Evolutionary conservation across 1,284 basidiomycete species (phyloP), one percentile per base, ranked within the genome.

Genomic region (Heliocybe sulcata): DNA sequence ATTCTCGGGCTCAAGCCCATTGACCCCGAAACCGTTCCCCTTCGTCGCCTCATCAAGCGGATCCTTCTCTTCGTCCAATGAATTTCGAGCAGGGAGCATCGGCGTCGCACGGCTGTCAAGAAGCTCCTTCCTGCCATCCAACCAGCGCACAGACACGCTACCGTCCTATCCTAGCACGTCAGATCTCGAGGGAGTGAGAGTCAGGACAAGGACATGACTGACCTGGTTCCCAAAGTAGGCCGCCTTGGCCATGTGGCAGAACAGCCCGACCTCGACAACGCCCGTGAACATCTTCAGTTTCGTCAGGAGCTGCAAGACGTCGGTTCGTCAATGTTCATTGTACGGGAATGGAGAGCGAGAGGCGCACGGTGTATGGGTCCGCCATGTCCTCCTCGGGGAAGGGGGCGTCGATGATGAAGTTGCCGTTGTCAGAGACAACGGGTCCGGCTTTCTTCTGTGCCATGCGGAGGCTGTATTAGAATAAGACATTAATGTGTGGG

Each of bases 191-290:
- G 9, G 26, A 26, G 16, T 8, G 23, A 29, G 35, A 48, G 19
- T 12, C n/a, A 26, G 29, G 22, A 10, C 2, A 38, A 47, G 33
- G 25, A 50, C 12, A 67, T 76, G 58, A 16, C 38, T n/a, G 56
- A 90, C 90, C 73, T 86, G 80, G 64, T 97, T 96, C 19, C 96
- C 96, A 74, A 98, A 99, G 78, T 98, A 99, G 10, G 95, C 95
- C 0, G 93, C 94, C 68, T 89, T 83, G n/a, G 90, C 93, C 80
- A 98, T 88, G 54, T 85, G 77, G 67, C 92, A 94, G 77, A 99
- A 99, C 22, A 99, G 72, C 0, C 97, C 97, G 31, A 98, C 97
- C 70, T 99, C 96, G 29, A 98, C 90, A 11, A 99, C 94, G 56
- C 97, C 96, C 1, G 96, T 98, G 54, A 97, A 76, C 79, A 95